Evolutionary conservation across 495 filamentous ascomycete species (phyloP).

Genomic region (Podospora sp.): DNA sequence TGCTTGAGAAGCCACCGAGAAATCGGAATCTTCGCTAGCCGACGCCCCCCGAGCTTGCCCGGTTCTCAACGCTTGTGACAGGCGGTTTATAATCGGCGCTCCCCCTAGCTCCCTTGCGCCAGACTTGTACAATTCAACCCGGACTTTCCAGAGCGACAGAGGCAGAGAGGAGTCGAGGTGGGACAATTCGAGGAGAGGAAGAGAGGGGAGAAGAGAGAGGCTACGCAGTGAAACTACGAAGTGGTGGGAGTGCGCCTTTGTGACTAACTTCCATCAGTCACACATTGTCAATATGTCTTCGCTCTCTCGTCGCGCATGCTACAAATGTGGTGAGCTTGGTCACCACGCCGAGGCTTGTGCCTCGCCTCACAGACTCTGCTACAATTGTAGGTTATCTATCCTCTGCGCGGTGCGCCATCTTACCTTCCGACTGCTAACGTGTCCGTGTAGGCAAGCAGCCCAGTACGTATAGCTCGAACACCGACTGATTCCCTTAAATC

Average conservation of each 20-base stretch:
- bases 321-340: constrained; percentile 99
- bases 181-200: too few species aligned
- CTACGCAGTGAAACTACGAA: too few species aligned
- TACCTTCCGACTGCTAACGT: constrained; percentile 17
- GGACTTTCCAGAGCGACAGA: not conserved
- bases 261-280: not conserved
- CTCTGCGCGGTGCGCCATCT: constrained; percentile 10
- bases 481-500: constrained; percentile 14
- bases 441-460: constrained; percentile 74
- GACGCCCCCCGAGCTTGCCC: constrained; percentile 9
- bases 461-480: constrained; percentile 55
- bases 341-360: constrained; percentile 99
- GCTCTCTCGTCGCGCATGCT: constrained; percentile 95
- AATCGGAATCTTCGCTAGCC: not conserved
- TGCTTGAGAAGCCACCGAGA: not conserved
- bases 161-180: not conserved
- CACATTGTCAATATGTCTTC: constrained; percentile 67
- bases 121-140: not conserved
- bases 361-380: constrained; percentile 95
- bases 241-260: too few species aligned
- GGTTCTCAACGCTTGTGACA: not conserved
- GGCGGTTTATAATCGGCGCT: not conserved
- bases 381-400: constrained; percentile 74
- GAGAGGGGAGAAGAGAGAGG: too few species aligned
- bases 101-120: not conserved